phyloP scores from a whole-genome alignment of 768 basidiomycete species.

The Mycena crocata region DNA sequence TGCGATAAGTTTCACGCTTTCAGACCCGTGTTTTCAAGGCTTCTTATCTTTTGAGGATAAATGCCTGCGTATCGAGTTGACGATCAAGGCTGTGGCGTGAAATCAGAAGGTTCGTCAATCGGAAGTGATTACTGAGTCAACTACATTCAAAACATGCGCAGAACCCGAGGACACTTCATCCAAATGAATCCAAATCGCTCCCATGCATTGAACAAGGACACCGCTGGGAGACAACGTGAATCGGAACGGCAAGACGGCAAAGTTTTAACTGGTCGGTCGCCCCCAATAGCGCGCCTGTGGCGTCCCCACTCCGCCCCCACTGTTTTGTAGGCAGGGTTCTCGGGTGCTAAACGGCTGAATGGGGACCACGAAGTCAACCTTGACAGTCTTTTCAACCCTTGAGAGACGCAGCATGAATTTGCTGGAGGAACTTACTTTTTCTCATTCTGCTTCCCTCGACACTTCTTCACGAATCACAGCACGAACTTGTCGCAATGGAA shows the following conservation, averaged over 20 bases:
- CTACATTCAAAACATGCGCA: background rate
- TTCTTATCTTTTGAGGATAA: slow-evolving; percentile 3
- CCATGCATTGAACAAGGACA: background rate
- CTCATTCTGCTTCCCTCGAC: background rate
- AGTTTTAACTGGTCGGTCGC: background rate
- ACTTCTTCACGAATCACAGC: background rate
- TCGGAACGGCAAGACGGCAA: too few relatives aligned
- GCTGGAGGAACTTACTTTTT: background rate
- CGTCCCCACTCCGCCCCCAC: too few relatives aligned
- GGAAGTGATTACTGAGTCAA: too few relatives aligned
- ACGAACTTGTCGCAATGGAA: slow-evolving; percentile 9
- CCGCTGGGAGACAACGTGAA: background rate
- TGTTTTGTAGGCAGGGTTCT: background rate
- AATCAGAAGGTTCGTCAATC: background rate
- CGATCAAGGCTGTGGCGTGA: too few relatives aligned
- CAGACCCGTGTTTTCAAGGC: background rate
- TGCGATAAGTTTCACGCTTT: background rate
- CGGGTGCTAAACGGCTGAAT: slow-evolving; percentile 7
- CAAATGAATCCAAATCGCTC: background rate
- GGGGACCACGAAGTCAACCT: background rate
- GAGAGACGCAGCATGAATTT: too few relatives aligned
- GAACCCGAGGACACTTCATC: background rate
- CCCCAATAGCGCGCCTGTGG: too few relatives aligned
- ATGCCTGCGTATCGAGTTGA: slow-evolving; percentile 1
- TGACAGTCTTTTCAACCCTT: slow-evolving; percentile 1